Evolutionary conservation across 495 filamentous ascomycete species (phyloP).

Genomic region (Podospora pseudocomata): DNA sequence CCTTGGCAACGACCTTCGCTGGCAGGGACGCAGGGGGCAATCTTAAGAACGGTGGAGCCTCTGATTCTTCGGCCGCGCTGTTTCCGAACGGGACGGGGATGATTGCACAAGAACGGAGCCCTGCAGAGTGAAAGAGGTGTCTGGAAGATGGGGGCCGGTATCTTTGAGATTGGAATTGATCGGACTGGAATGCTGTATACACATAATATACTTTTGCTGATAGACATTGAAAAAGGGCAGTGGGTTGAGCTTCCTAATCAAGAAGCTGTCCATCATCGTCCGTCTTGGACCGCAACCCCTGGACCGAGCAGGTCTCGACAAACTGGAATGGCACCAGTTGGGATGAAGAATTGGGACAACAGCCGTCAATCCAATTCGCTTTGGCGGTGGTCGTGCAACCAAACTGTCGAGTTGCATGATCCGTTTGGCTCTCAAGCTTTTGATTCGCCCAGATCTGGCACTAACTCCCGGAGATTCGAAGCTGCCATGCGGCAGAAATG

Average conservation of each 20-base stretch:
- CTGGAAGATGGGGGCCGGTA: neutral
- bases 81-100: neutral
- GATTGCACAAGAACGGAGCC: neutral
- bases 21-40: neutral
- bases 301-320: neutral
- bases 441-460: slow-evolving; percentile 6
- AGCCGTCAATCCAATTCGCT: slow-evolving; percentile 7
- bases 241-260: neutral
- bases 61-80: neutral
- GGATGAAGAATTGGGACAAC: neutral
- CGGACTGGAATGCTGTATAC: neutral
- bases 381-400: slow-evolving; percentile 1
- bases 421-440: neutral
- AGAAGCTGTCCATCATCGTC: neutral
- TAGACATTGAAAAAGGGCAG: too few species aligned
- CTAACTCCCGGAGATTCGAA: slow-evolving; percentile 1
- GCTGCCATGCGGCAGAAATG: neutral
- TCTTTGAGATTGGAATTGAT: too few species aligned
- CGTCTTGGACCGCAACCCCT: neutral
- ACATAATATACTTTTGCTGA: neutral
- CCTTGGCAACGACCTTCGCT: neutral
- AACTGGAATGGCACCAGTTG: slow-evolving; percentile 1
- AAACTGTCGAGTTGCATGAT: slow-evolving; percentile 2
- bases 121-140: neutral
- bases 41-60: neutral